Evolutionary conservation across 192 early-diverging fungal species (phyloP).

Genomic region (Entrophospora sp.): DNA sequence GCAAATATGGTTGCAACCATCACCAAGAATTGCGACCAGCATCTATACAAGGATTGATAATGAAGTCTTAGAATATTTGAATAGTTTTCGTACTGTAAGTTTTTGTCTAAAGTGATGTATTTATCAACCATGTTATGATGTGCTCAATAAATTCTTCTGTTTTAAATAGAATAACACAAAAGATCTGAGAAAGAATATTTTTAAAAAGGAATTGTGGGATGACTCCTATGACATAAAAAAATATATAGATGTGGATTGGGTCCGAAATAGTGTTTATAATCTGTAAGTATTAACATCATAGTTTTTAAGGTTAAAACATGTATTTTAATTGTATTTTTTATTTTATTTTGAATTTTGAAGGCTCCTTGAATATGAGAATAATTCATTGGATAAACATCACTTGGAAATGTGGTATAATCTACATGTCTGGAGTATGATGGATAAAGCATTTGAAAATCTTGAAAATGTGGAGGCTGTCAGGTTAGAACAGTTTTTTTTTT

Average conservation of each 20-base stretch:
- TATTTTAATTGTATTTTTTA: constrained; percentile 4
- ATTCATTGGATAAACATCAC: constrained; percentile 14
- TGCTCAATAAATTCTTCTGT: too few species aligned
- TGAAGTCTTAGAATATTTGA: too few species aligned
- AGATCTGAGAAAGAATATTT: constrained; percentile 1
- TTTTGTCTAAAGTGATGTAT: too few species aligned
- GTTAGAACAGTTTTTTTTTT: constrained; percentile 4
- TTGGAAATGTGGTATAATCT: constrained; percentile 20
- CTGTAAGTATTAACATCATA: constrained; percentile 21
- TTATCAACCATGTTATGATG: background rate
- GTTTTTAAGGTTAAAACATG: too few species aligned
- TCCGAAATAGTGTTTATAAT: constrained; percentile 19
- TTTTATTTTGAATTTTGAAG: constrained; percentile 10
- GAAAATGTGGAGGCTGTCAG: constrained; percentile 18
- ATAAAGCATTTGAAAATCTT: constrained; percentile 21
- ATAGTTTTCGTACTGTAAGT: too few species aligned
- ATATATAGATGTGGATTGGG: constrained; percentile 21
- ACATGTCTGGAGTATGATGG: constrained; percentile 24
- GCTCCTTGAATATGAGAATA: constrained; percentile 22
- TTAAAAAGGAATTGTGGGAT: constrained; percentile 20
- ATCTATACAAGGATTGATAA: too few species aligned
- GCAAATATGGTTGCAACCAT: too few species aligned
- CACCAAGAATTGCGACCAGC: too few species aligned
- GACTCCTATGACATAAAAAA: background rate
- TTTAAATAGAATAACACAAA: background rate